Evolutionary conservation across 371 early-diverging fungal species (phyloP), one percentile per base, ranked within the genome.

Genomic region (Apophysomyces ossiformis): DNA sequence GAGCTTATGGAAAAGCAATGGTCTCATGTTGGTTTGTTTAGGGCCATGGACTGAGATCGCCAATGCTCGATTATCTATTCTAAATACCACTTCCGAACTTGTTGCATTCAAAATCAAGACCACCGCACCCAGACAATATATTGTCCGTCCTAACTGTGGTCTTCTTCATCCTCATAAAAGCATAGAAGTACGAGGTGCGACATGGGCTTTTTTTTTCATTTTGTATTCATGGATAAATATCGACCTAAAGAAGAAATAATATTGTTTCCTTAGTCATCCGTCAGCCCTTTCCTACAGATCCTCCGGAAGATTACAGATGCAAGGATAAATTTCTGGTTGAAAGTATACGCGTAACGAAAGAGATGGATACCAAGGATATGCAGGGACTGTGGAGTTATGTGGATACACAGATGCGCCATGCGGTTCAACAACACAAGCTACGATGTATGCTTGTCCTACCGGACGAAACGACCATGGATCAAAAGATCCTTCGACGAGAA

Each of bases 31-130:
- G 0, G 32, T 26, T 26, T 26, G 32, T 26, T 13, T 41, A 41
- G 41, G 41, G 38, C 91, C 91, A 7, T 84, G 89, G 71, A 79
- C 77, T 62, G 21, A 60, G 12, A 76, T 79, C 47, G 76, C 78
- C 44, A 76, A 82, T 46, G 73, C 61, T 64, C 58, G 62, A n/a
- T 70, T 90, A 57, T 61, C 57, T 6, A 68, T 91, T 64, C 69
- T 65, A 7, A 91, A 91, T 75, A 65, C 73, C 37, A 78, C 77
- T 65, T 79, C 41, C 8, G 41, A 11, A 11, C 79, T 85, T 3
- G 71, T 86, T 37, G 87, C 87, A 36, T 94, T 90, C 82, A 93
- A 94, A 72, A 87, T 94, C 64, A 92, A 93, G 68, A 94, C 95
- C 6, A 94, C 95, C 0, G 90, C 92, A 1, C 95, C 95, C 32